Conservation (phyloP, 1,284 basidiomycete species). For the Tylopilus sp. region DNA sequence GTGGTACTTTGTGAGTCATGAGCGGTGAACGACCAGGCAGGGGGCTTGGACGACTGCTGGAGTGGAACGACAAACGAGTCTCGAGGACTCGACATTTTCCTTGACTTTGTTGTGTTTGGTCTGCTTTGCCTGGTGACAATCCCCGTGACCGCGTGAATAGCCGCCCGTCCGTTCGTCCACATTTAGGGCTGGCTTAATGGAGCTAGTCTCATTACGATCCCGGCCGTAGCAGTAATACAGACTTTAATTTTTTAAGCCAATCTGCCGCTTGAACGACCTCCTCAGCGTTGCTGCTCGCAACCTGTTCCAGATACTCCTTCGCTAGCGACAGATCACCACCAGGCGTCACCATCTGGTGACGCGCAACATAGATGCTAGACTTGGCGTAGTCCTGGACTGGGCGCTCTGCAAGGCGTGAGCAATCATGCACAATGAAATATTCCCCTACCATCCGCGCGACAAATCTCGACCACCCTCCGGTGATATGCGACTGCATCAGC, state of each 20-base stretch:
- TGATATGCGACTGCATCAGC: conserved; percentile 70
- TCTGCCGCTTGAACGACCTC: conserved; percentile 66
- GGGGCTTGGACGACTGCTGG: conserved; percentile 5
- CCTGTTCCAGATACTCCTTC: conserved; percentile 63
- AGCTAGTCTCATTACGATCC: neutral
- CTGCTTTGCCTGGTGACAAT: conserved; percentile 39
- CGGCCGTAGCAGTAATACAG: conserved; percentile 29
- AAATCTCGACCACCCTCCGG: conserved; percentile 71
- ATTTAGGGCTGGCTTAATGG: conserved; percentile 39
- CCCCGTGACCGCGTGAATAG: conserved; percentile 43
- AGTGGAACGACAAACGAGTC: conserved; percentile 36
- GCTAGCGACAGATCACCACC: conserved; percentile 62
- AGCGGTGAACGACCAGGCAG: conserved; percentile 5
- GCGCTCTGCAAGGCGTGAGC: conserved; percentile 45
- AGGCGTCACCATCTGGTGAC: conserved; percentile 62
- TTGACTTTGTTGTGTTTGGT: conserved; percentile 55
- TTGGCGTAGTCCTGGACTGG: conserved; percentile 71
- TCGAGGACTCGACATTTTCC: conserved; percentile 55
- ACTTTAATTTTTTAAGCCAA: conserved; percentile 54
- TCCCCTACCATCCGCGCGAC: conserved; percentile 47
- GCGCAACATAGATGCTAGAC: conserved; percentile 78
- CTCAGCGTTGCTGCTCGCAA: conserved; percentile 73
- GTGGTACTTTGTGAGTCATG: conserved; percentile 16
- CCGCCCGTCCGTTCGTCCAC: conserved; percentile 21
- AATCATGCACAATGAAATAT: conserved; percentile 6